Evolutionary conservation across 306 rosid species (phyloP), one percentile per base, ranked within the genome.

Genomic region (Lotus japonicus): DNA sequence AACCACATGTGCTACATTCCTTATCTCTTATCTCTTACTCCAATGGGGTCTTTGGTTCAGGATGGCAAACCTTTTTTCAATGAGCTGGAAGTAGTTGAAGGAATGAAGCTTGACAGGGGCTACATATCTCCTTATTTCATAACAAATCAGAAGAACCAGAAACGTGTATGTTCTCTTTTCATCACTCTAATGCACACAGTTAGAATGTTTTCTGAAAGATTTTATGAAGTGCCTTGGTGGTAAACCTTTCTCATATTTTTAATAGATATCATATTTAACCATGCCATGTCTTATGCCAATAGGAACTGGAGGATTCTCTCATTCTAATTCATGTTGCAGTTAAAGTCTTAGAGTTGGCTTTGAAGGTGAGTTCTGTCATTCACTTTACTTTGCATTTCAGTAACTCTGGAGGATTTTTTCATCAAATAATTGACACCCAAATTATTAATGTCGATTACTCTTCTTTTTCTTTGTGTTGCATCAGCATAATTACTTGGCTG

Each of bases 21-120:
- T 92, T 58, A 92, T 97, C 10, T 13, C 45, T 23, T 44, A 42
- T 54, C 33, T 19, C 18, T 11, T 8, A 12, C 53, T 26, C 13
- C 11, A 21, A 46, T 18, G 23, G 52, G 4, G 15, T 45, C n/a
- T 18, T n/a, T 48, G 39, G 44, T 79, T 63, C 87, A 92, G 98
- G 98, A 92, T 77, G 98, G 98, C 15, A 92, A 92, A 57, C 89
- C 97, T 48, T 72, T 90, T 81, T 58, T 80, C 60, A 92, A 90
- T 51, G 98, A 90, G 81, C 82, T 92, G 94, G 98, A 92, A 79
- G 97, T 92, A 71, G 97, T 92, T 28, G 98, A 94, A 79, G 98
- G 98, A 54, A 94, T 94, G 98, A 94, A 90, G 86, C 88, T 94
- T n/a, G n/a, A n/a, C 74, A 80, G 98, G 74, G 98, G 98, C 58